Conservation (phyloP, 1,284 basidiomycete genomes). For the Apiotrichum mycotoxinovorans region DNA sequence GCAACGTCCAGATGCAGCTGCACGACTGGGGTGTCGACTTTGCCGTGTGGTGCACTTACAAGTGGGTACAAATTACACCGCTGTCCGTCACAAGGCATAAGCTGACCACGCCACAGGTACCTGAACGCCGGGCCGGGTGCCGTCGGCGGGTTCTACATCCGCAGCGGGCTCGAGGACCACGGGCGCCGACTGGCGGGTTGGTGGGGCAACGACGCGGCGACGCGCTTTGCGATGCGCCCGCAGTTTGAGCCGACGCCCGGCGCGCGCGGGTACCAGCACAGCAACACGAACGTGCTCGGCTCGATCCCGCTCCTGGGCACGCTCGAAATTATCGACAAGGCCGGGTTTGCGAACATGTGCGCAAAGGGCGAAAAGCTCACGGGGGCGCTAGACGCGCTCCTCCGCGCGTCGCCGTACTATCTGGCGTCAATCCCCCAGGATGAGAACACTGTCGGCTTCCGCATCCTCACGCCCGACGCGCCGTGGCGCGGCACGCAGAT, state of each 20-base stretch:
- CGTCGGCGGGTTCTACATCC: slow-evolving; percentile 67
- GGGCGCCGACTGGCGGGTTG: slow-evolving; percentile 78
- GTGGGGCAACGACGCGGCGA: slow-evolving; percentile 90
- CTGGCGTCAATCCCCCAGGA: slow-evolving; percentile 3
- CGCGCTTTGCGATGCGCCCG: slow-evolving; percentile 87
- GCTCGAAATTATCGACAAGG: slow-evolving; percentile 72
- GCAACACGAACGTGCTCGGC: slow-evolving; percentile 81
- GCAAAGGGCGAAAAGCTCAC: slow-evolving; percentile 70
- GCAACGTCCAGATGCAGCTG: slow-evolving; percentile 83
- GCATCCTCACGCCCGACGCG: slow-evolving; percentile 76
- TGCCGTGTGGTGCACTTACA: slow-evolving; percentile 97
- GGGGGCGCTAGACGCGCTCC: slow-evolving; percentile 62
- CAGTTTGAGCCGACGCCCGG: slow-evolving; percentile 78
- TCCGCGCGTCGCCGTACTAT: slow-evolving; percentile 63
- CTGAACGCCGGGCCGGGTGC: slow-evolving; percentile 93
- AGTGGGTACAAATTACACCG: too few species aligned
- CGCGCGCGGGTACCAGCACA: slow-evolving; percentile 92
- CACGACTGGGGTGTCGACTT: slow-evolving; percentile 96
- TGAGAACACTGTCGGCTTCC: slow-evolving; percentile 57
- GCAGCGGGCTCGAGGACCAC: slow-evolving; percentile 42
- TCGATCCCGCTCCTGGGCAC: slow-evolving; percentile 75
- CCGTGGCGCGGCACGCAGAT: slow-evolving; percentile 76
- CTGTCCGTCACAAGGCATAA: too few species aligned
- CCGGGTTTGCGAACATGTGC: slow-evolving; percentile 67
- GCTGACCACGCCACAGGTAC: slow-evolving; percentile 56